Base-by-base conservation (phyloP, 768 basidiomycete genomes). In the Collybiopsis confluens region DNA sequence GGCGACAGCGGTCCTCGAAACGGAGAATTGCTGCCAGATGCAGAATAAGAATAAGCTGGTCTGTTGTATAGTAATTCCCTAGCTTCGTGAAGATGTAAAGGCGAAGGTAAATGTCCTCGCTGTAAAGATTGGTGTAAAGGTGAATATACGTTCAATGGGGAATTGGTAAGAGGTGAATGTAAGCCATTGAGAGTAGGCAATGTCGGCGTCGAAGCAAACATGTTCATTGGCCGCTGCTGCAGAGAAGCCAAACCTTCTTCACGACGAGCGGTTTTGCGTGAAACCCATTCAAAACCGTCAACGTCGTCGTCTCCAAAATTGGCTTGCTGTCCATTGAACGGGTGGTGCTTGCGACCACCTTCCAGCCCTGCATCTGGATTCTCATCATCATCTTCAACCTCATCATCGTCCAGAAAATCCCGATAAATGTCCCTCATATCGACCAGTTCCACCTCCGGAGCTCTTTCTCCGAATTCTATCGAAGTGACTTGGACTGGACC, bases 381-480 rank as follows among this genome's bases (percentile, higher is more conserved):
- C 52, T 74, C 67, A 37, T 77, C 72, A 9, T 69, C 60, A 20
- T 80, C 79, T 54, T 85, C 81, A 0, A n/a, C n/a, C n/a, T 84
- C 82, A 60, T 90, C 88, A 59, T 88, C 89, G 56, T 94, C 90
- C 52, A 97, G 81, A 64, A 98, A 98, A 66, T 96, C 95, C 49
- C 85, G 86, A 70, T 95, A 92, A 54, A 98, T 92, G 74, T 98
- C 93, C 44, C 92, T 80, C 48, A 98, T 71, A 71, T 97, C 97
- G 52, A 90, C 85, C 50, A 98, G 79, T 66, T 97, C 92, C 21
- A 95, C 80, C 55, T 94, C 88, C 3, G 97, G 97, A 2, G 85
- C 65, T 18, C 74, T 73, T 0, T 86, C 82, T 28, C 97, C 97
- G 69, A 99, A 95, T 54, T 92, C 90, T 52, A 98, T 79, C 3